A percentile compares a stretch with the other conserved stretches of the same genome.
phyloP scores from a whole-genome alignment of 352 stramenopile species.

The Globisporangium paroecandrum region DNA sequence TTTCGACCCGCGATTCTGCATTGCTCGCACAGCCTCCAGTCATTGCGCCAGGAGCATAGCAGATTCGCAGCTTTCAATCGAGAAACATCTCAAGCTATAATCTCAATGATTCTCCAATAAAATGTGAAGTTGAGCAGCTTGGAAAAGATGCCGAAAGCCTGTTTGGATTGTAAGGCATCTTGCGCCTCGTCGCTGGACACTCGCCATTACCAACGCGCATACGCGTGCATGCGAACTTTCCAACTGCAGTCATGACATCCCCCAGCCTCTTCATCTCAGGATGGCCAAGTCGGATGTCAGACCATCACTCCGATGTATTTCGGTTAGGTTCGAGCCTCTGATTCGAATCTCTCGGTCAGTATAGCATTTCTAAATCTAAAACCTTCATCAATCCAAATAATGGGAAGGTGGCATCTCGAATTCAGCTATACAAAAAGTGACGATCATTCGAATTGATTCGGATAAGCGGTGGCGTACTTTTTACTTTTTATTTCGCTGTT shows the following conservation, averaged over 20 bases:
- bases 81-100: neutral
- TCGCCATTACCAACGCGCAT: neutral
- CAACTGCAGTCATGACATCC: neutral
- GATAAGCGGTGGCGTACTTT: neutral
- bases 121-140: neutral
- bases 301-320: neutral
- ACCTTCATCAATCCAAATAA: neutral
- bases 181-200: neutral
- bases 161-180: neutral
- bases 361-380: neutral
- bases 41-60: neutral
- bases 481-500: neutral
- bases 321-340: neutral
- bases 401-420: neutral
- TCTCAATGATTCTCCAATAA: neutral
- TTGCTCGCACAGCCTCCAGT: neutral
- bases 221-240: neutral
- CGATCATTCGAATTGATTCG: neutral
- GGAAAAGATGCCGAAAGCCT: neutral
- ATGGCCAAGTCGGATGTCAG: neutral
- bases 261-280: neutral
- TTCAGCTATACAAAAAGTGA: fast-evolving
- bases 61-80: neutral
- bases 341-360: neutral
- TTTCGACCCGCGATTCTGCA: neutral